Evolutionary conservation across 108 stramenopile species (phyloP).

Genomic region (Conticribra weissflogii): DNA sequence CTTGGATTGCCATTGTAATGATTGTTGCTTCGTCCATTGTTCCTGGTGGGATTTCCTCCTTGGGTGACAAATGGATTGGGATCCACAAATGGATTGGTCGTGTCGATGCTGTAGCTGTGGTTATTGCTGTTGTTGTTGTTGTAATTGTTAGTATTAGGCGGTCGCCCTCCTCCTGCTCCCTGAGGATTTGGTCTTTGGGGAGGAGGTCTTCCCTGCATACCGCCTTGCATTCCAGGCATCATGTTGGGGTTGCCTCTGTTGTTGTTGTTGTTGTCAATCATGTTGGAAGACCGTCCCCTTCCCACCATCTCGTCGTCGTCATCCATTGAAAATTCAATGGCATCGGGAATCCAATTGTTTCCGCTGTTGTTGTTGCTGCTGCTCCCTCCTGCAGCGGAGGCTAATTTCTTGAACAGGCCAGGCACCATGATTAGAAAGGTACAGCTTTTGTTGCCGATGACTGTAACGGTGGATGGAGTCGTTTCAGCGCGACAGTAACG

Average conservation of each 20-base stretch:
- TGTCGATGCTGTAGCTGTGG: not conserved
- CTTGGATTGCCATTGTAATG: not conserved
- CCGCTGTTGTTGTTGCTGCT: not conserved
- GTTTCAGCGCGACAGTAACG: too few relatives aligned
- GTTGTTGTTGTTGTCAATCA: not conserved
- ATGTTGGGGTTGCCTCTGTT: not conserved
- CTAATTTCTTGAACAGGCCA: not conserved
- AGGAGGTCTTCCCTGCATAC: not conserved
- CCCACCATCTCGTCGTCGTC: conserved; percentile 2
- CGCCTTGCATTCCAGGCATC: too few relatives aligned
- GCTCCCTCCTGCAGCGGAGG: not conserved
- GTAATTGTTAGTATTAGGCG: too few relatives aligned
- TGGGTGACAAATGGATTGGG: not conserved
- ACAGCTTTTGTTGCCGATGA: too few relatives aligned
- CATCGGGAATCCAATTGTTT: conserved; percentile 10
- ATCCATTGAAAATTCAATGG: conserved; percentile 19
- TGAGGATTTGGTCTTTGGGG: not conserved
- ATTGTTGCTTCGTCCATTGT: not conserved
- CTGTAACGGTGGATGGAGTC: too few relatives aligned
- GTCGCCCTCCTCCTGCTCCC: not conserved
- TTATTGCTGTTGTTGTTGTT: too few relatives aligned
- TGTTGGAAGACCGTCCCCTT: not conserved
- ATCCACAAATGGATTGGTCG: not conserved
- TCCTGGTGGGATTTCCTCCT: not conserved
- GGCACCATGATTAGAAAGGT: too few relatives aligned